These are phyloP conservation scores for Phycomyces blakesleeanus DNA, from an alignment of 192 early-diverging fungal genomes.

Conservation along the genomic window DNA sequence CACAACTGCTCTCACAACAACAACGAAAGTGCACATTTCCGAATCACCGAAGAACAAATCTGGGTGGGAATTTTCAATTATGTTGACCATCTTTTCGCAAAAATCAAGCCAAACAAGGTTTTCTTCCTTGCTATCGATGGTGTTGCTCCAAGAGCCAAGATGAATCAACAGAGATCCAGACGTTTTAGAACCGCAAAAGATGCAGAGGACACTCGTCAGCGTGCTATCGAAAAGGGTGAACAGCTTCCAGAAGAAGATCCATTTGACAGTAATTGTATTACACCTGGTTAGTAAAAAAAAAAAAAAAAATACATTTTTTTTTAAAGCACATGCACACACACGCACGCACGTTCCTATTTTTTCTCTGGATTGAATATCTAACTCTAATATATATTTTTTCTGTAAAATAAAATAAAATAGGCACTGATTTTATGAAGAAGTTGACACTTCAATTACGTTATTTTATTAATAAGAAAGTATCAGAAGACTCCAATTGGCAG, in stretches of 20 bases:
- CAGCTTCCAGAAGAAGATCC: conserved; percentile 62
- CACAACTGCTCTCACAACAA: conserved; percentile 96
- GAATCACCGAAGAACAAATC: conserved; percentile 91
- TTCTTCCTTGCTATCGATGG: conserved; percentile 95
- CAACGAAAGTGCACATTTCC: conserved; percentile 80
- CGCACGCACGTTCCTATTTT: no score
- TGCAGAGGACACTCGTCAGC: conserved; percentile 57
- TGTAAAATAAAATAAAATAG: conserved; percentile 32
- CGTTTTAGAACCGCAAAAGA: conserved; percentile 95
- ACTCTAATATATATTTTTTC: no score
- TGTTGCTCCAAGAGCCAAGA: conserved; percentile 97
- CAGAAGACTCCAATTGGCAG: conserved; percentile 87
- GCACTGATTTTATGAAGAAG: conserved; percentile 93
- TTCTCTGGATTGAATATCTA: no score
- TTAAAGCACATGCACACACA: no score
- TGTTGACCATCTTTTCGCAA: conserved; percentile 88
- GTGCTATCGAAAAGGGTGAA: conserved; percentile 67
- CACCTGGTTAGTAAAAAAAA: conserved; percentile 65
- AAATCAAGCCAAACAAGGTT: conserved; percentile 89
- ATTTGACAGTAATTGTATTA: conserved; percentile 99
- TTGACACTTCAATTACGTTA: conserved; percentile 84
- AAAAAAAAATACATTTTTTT: no score
- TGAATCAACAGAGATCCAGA: conserved; percentile 98
- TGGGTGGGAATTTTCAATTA: conserved; percentile 94
- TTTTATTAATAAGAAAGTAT: conserved; percentile 85